Evolutionary conservation across 1,284 basidiomycete species (phyloP), one percentile per base, ranked within the genome.

Genomic region (Fomes fomentarius): DNA sequence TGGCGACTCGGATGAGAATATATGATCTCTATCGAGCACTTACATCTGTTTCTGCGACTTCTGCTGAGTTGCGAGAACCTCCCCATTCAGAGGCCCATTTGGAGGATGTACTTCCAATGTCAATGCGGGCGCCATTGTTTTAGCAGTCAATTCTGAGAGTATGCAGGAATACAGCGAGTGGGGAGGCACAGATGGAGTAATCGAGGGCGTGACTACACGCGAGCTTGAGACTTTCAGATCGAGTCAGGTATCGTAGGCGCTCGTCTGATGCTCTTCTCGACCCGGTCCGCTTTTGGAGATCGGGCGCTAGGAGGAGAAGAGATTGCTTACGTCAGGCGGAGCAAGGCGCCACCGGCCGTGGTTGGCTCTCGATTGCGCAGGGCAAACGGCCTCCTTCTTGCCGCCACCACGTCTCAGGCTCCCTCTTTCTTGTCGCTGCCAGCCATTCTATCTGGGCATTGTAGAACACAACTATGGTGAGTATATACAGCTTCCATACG

Each of bases 21-120:
- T 37, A 42, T 14, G 56, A 54, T 61, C 50, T 26, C 31, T 24
- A 60, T 56, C 42, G 48, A 43, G 35, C n/a, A 58, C 60, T 48
- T 35, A 56, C 60, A 64, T 66, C 39, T 56, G 43, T 41, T 89
- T 90, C 68, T 86, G 85, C 28, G 81, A 77, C 56, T 76, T 70
- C 40, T 52, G 56, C 35, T 63, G 56, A 45, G 65, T 58, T n/a
- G 67, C 60, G 3, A 70, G 52, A 10, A 67, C 53, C 38, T 65
- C 64, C 33, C 58, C 62, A 35, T 55, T 57, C 4, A 53, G 10
- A 2, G 59, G 56, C 8, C 63, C 64, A 38, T 59, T 66, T 1
- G 65, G 63, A 8, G 65, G 65, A 41, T 70, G 69, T 12, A 67
- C 61, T 4, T 65, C 65, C 21, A 70, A 56, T 31, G 58, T 56